Base-by-base conservation (phyloP, 2,329 filamentous ascomycete genomes). In the Alternaria consortialis region DNA sequence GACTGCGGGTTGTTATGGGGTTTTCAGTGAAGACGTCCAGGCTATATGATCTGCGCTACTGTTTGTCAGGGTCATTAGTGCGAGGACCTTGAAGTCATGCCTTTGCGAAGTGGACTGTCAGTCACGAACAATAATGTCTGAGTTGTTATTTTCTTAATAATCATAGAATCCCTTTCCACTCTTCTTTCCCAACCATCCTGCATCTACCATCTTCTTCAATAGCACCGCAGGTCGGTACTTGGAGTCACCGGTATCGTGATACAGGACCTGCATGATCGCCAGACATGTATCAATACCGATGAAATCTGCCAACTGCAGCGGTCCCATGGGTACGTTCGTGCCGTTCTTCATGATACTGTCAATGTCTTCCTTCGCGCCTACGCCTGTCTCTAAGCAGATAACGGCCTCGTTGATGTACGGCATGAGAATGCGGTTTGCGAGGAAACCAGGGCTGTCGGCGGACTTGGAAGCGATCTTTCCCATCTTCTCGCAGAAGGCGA, bases 331-430 rank as follows among this genome's bases (percentile, higher is more conserved):
- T 40, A 99, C 95, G 76, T 97, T 97, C 23, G 95, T 99, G 47
- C 95, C 95, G 72, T 97, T 97, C 87, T 97, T 98, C 95, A 99
- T 99, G 73, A 99, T 99, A 67, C 87, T 90, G 76, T 99, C 95
- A 68, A 99, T 99, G 66, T 94, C 91, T 74, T 98, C 94, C 70
- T 91, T 90, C 66, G 88, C 86, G 17, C 95, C 95, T 0, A 99
- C 89, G 3, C 92, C 92, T 0, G 95, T 97, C 82, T 99, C 95
- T 13, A 99, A 84, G 80, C 95, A 99, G 66, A 97, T 94, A 70
- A 99, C 85, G 8, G 96, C 95, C 82, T 99, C 95, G 78, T 99
- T 99, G 83, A 99, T 97, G 78, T 99, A 99, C 0, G 95, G 95
- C 95, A 99, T 99, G 61, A 99, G 83, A 63, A 99, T 99, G 9